Evolutionary conservation across 2,329 filamentous ascomycete genomes (phyloP).

Genomic region (Ophiocordyceps polyrhachis-furcata): DNA sequence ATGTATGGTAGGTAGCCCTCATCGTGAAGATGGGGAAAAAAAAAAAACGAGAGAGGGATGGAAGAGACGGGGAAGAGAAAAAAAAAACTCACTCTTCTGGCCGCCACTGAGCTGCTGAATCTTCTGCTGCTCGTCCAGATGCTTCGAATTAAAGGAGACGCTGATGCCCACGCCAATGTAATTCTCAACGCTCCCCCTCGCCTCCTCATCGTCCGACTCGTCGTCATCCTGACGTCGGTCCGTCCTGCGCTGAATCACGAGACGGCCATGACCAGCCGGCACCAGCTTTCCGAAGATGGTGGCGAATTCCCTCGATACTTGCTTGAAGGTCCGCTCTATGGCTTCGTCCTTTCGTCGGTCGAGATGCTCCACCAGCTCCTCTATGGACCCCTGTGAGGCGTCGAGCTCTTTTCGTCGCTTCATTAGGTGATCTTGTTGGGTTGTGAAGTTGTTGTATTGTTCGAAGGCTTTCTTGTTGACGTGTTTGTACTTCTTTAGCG

Average conservation of each 20-base stretch:
- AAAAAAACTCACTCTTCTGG: constrained; percentile 62
- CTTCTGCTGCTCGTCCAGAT: constrained; percentile 84
- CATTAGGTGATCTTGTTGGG: constrained; percentile 71
- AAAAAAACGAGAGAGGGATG: too few relatives aligned
- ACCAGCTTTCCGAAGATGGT: constrained; percentile 90
- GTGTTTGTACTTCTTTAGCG: constrained; percentile 88
- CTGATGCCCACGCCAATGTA: constrained; percentile 93
- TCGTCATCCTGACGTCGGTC: constrained; percentile 47
- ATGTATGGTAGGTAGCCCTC: background rate
- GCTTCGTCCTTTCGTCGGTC: constrained; percentile 95
- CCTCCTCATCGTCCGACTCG: constrained; percentile 46
- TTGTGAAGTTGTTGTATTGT: constrained; percentile 94
- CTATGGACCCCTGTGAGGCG: constrained; percentile 68
- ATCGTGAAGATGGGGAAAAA: background rate
- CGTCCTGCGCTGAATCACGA: constrained; percentile 82
- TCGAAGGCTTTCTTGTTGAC: constrained; percentile 99
- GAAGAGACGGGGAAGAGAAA: background rate
- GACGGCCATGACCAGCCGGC: constrained; percentile 73
- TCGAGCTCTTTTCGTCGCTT: constrained; percentile 77
- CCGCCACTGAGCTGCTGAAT: constrained; percentile 95
- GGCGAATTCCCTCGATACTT: constrained; percentile 85
- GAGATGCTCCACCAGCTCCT: constrained; percentile 78
- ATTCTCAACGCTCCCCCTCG: constrained; percentile 65
- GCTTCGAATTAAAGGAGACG: constrained; percentile 96
- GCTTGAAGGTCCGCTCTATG: constrained; percentile 95